Conservation (phyloP, 768 basidiomycete genomes). For the Lanmaoa rubissima region DNA sequence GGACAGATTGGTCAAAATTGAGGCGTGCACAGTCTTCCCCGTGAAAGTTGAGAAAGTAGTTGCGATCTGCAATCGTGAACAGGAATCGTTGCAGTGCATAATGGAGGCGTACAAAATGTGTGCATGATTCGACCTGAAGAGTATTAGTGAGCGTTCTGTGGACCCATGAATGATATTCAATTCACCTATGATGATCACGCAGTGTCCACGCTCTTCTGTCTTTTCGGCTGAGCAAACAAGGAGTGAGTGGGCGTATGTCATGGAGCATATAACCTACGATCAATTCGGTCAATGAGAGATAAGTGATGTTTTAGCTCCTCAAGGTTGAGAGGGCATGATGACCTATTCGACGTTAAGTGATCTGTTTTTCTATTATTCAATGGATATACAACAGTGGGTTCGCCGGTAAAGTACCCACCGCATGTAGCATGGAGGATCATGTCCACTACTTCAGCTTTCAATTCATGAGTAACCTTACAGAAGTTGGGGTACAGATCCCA, state of each 20-base stretch:
- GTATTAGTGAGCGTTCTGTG: conserved; percentile 4
- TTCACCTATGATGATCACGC: conserved; percentile 23
- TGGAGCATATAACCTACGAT: conserved; percentile 14
- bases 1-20: conserved; percentile 32
- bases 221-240: conserved; percentile 9
- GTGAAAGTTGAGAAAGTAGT: conserved; percentile 41
- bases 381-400: background rate
- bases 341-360: conserved; percentile 30
- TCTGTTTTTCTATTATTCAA: conserved; percentile 7
- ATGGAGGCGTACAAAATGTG: conserved; percentile 23
- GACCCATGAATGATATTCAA: background rate
- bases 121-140: conserved; percentile 32
- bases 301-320: conserved; percentile 23
- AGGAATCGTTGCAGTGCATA: background rate
- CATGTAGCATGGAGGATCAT: conserved; percentile 28
- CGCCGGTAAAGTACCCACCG: conserved; percentile 14
- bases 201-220: conserved; percentile 12
- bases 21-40: conserved; percentile 46
- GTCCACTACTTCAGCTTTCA: conserved; percentile 27
- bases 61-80: conserved; percentile 28
- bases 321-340: conserved; percentile 21
- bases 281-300: conserved; percentile 25
- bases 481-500: conserved; percentile 33
- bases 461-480: conserved; percentile 24
- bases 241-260: background rate